Base-by-base conservation (phyloP, 148 eudicot species). In the Rhododendron henanense region DNA sequence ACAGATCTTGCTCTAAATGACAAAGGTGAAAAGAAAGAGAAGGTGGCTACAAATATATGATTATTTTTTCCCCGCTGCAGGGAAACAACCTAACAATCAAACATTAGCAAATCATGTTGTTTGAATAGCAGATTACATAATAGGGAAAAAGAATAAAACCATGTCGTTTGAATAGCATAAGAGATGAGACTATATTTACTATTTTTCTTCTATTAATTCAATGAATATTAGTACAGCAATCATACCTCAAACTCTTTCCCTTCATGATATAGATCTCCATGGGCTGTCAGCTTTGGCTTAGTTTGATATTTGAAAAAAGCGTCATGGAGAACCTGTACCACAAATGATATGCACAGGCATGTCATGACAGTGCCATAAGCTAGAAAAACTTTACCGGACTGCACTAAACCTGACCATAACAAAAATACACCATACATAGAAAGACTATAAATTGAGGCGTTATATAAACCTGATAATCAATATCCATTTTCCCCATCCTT, bases 401-500 rank as follows among this genome's bases (percentile, higher is more conserved):
- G 99, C 99, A 96, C 23, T 59, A 59, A 5, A 95, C 81, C 98
- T 16, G 7, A 57, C 63, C 63, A 16, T 57, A 57, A 57, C 63
- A 57, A 57, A 57, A 57, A 18, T 5, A 18, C 4, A 18, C 63
- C 23, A 57, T 57, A 57, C 6, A 3, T 21, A 63, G 28, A 6
- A 23, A 41, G 10, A 63, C 28, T 63, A 63, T 63, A 63, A 23
- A 23, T 63, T 23, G 28, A 8, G 69, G 69, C 11, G 1, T 63
- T 63, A 23, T 1, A 63, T 23, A 84, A 16, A 95, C 99, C 99
- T 95, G 99, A 92, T 97, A 95, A 85, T 95, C 99, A 90, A 97
- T 97, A 87, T 97, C 99, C 99, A 97, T 97, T 88, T 97, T 97
- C 51, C 98, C 99, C 98, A 97, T 97, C 85, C 94, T 97, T 21